Evolutionary conservation across 78 protist species (phyloP), one percentile per base, ranked within the genome.

Genomic region (Dictyostelium discoideum): DNA sequence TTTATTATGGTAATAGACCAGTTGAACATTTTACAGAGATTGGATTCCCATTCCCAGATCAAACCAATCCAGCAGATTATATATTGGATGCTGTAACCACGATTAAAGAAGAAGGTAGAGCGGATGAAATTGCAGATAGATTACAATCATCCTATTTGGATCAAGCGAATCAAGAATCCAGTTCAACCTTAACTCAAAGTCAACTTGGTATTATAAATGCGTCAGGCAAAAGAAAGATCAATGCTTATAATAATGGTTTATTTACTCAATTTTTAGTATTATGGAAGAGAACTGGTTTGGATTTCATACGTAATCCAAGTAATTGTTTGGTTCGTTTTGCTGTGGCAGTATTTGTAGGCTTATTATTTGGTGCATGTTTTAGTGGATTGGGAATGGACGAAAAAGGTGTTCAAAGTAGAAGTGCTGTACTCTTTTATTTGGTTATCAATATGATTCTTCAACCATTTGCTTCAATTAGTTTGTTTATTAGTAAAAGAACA

Each of bases 11-110:
- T 42, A 40, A 74, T 39, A 92, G 82, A 26, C 84, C 95, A 63
- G 76, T 92, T 20, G 32, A 60, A 7, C 95, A 82, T 77, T 92
- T 84, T 24, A 24, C 80, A 9, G 69, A 16, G 44, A 69, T 84
- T 18, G 95, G 95, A 0, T 92, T 72, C 73, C 95, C 95, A 50
- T 92, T 83, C 74, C 95, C 95, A 40, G 87, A 83, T 8, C 85
- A 76, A 57, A 92, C 95, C 24, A 92, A 92, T 84, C 95, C 95
- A 22, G 95, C 95, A 24, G 95, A 92, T 74, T 84, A 92, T 46
- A 83, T 92, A 26, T 60, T 92, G 26, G 95, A 92, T 76, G 81
- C 85, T 2, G 89, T 92, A 10, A 92, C 95, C 2, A 86, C 74
- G 0, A 92, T 92, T 37, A 92, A 92, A 60, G 93, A 87, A 22